Base-by-base conservation (phyloP, 2,329 filamentous ascomycete genomes). In the Fusarium nurragi region DNA sequence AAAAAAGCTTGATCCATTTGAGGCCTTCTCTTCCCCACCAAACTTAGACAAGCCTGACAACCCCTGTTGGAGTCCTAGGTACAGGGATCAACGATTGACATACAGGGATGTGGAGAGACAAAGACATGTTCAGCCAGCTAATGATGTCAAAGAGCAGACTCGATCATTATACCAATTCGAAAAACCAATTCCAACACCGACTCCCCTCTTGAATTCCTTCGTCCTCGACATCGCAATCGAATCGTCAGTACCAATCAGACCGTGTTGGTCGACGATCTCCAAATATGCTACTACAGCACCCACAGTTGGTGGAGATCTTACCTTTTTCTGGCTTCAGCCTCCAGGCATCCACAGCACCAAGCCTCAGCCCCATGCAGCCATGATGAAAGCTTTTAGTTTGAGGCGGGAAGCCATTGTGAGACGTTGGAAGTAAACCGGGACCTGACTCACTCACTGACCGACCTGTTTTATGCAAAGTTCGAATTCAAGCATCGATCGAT, bases 381-480 rank as follows among this genome's bases (percentile, higher is more conserved):
- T 28, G 30, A 48, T 37, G n/a, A 21, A 53, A 38, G 36, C 25
- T 26, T 30, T 23, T 12, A 16, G 14, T 26, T 54, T 38, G 21
- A 14, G 23, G 25, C n/a, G 30, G 25, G n/a, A n/a, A n/a, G 7
- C 18, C 38, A 49, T 13, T 41, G 37, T 36, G 40, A 19, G 22
- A 5, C 4, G 10, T 45, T 13, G 11, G 26, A 5, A 10, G 25
- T 13, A 14, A 25, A 37, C 11, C 6, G 34, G 12, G 3, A 34
- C 46, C 56, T 67, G 64, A 67, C 64, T 67, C 64, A 67, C 64
- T 67, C 64, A 67, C 49, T 64, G 63, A 26, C 53, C 63, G 63
- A 49, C 43, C 6, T 18, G 5, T 34, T 22, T 46, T 47, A 16
- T 18, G 18, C 38, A 12, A 39, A 57, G 47, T n/a, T 32, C 10